Percentiles rank a stretch among this genome's conserved stretches.
Evolutionary conservation across 2,329 filamentous ascomycete species (phyloP).

Genomic region (Colletotrichum spaethianum): DNA sequence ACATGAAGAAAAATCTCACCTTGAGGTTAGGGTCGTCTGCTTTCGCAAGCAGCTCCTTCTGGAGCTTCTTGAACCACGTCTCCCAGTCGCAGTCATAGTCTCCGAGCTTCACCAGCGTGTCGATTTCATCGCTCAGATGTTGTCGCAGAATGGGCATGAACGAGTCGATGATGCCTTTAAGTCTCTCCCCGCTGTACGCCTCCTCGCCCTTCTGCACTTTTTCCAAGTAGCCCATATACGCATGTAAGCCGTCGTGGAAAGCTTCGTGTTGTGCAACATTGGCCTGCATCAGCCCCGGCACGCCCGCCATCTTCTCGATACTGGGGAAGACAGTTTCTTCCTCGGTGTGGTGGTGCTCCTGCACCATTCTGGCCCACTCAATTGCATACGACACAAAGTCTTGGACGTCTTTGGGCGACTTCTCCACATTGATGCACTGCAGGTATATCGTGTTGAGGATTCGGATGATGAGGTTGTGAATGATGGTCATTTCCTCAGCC

Average conservation of each 20-base stretch:
- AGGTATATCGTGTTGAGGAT: conserved; percentile 48
- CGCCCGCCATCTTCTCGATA: conserved; percentile 48
- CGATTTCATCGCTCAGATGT: conserved; percentile 58
- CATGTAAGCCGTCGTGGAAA: conserved; percentile 51
- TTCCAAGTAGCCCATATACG: conserved; percentile 51
- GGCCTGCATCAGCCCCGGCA: conserved; percentile 48
- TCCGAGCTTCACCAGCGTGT: conserved; percentile 51
- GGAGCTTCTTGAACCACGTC: conserved; percentile 46
- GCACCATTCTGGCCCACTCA: conserved; percentile 44
- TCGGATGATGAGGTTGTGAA: conserved; percentile 50
- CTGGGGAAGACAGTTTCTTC: conserved; percentile 51
- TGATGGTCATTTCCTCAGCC: conserved; percentile 50
- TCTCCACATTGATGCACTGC: conserved; percentile 46
- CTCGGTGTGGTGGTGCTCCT: conserved; percentile 52
- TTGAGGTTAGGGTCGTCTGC: conserved; percentile 42
- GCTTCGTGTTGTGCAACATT: conserved; percentile 53
- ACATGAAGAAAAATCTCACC: conserved; percentile 28
- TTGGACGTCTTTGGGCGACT: conserved; percentile 42
- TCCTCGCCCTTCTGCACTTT: conserved; percentile 47
- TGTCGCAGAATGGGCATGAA: conserved; percentile 52
- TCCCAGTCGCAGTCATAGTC: conserved; percentile 54
- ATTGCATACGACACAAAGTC: conserved; percentile 49
- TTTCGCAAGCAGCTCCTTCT: conserved; percentile 41
- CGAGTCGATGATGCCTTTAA: conserved; percentile 51
- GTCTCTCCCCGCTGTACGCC: conserved; percentile 49